Conservation (phyloP, 495 filamentous ascomycete species). For the Neurospora pannonica region DNA sequence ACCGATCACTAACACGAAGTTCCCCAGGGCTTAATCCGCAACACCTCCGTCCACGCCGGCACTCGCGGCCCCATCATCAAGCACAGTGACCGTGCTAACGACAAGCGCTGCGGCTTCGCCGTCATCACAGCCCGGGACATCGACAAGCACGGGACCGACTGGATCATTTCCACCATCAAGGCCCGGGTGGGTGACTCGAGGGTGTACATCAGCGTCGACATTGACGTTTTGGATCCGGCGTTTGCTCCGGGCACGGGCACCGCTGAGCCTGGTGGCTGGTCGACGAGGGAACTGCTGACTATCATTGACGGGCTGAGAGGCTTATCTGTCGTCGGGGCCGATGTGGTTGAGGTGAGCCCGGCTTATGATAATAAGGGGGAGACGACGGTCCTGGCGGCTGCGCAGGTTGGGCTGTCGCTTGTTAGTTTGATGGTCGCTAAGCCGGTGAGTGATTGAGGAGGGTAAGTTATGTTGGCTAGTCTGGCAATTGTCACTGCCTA, state of each 20-base stretch:
- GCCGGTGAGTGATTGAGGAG: constrained; percentile 11
- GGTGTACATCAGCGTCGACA: constrained; percentile 81
- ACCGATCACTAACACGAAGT: constrained; percentile 9
- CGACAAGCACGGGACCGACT: constrained; percentile 60
- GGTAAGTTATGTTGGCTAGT: neutral
- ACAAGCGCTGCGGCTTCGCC: constrained; percentile 73
- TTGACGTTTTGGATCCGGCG: constrained; percentile 80
- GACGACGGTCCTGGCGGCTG: constrained; percentile 58
- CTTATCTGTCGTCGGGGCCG: constrained; percentile 67
- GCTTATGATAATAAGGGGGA: constrained; percentile 63
- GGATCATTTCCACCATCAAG: constrained; percentile 66
- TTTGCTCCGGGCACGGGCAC: constrained; percentile 59
- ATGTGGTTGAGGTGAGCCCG: constrained; percentile 69
- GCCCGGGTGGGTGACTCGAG: constrained; percentile 64
- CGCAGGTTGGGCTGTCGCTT: constrained; percentile 29
- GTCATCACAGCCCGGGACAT: constrained; percentile 76
- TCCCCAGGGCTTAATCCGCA: constrained; percentile 61
- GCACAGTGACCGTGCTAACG: constrained; percentile 65
- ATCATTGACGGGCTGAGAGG: constrained; percentile 47
- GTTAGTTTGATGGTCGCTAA: constrained; percentile 30
- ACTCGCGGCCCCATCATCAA: constrained; percentile 71
- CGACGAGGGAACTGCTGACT: constrained; percentile 55
- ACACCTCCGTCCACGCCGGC: constrained; percentile 79
- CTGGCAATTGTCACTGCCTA: too few relatives aligned
- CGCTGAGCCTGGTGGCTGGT: constrained; percentile 81